phyloP scores from a whole-genome alignment of 2,329 filamentous ascomycete species.

The Pseudocercospora crystallina region DNA sequence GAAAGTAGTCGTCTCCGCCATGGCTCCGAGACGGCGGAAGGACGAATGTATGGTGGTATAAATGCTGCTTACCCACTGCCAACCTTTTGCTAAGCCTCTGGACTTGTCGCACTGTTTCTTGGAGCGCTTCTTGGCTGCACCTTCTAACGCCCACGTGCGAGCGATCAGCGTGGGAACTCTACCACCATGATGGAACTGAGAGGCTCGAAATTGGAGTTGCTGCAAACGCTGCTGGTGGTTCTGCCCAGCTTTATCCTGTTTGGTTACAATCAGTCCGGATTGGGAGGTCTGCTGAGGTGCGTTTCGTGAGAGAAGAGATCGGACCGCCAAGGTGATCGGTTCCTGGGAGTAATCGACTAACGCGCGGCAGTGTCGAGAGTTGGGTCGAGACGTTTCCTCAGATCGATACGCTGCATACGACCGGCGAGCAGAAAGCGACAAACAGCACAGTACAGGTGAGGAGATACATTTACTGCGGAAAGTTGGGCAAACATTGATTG shows the following conservation, averaged over 20 bases:
- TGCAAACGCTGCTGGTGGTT: conserved; percentile 40
- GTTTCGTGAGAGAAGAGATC: too few species aligned
- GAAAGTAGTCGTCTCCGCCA: too few species aligned
- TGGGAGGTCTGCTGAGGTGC: conserved; percentile 48
- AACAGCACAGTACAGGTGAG: conserved; percentile 45
- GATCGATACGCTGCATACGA: conserved; percentile 47
- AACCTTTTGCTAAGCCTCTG: too few species aligned
- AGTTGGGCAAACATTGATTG: neutral
- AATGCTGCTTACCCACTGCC: too few species aligned
- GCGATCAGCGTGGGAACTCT: too few species aligned
- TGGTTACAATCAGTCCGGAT: conserved; percentile 54
- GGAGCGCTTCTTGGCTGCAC: too few species aligned
- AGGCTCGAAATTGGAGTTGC: conserved; percentile 25
- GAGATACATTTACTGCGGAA: neutral
- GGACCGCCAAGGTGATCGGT: too few species aligned
- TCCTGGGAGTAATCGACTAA: too few species aligned
- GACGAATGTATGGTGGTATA: too few species aligned
- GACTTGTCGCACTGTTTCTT: too few species aligned
- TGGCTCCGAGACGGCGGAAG: too few species aligned
- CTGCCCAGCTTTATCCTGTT: conserved; percentile 49
- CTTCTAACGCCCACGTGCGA: too few species aligned
- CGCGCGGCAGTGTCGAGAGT: conserved; percentile 25
- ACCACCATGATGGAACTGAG: conserved; percentile 20
- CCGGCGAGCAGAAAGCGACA: conserved; percentile 42
- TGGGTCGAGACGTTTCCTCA: conserved; percentile 49